Base-by-base conservation (phyloP, 106 monocot genomes). In the Cymbidium sinense region DNA sequence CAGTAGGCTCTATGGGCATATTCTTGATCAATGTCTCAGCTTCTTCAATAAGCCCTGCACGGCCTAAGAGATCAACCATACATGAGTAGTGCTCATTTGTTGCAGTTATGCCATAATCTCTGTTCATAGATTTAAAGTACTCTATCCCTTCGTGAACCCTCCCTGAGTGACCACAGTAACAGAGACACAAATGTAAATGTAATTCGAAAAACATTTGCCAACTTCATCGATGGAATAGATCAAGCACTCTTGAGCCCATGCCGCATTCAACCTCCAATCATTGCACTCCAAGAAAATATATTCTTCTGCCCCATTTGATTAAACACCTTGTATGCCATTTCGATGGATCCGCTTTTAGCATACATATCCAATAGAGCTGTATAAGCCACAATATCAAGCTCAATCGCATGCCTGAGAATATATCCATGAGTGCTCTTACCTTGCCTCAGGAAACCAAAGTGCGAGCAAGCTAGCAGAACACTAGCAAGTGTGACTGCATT, bases 31-130 rank as follows among this genome's bases (percentile, higher is more conserved):
- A 47, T 9, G 69, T 33, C 34, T 71, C 70, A 20, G 87, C 87
- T 76, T 87, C 87, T 9, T 71, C 75, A 11, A 81, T 78, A 64
- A 81, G 13, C 62, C 84, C 81, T n/a, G n/a, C 83, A 25, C 87
- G 87, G 20, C 81, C 87, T 29, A n/a, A 87, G 27, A 87, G 81
- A 76, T 87, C 87, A 21, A 84, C 87, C 83, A 87, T 84, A 31
- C 81, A 87, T 17, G 81, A 70, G n/a, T 81, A 84, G 50, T 84
- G 83, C 75, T 87, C 84, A 31, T 75, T 50, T 31, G 69, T 78
- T 3, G 84, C 84, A 25, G 21, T 34, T 12, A 87, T 78, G 13
- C 73, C 71, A 33, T 79, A 84, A 3, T 81, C 81, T 61, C 1
- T 2, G n/a, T 75, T n/a, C 84, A 87, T 87, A 0, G 75, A 70